Evolutionary conservation across 2,329 filamentous ascomycete genomes (phyloP), one percentile per base, ranked within the genome.

Genomic region (Paraphoma sp.): DNA sequence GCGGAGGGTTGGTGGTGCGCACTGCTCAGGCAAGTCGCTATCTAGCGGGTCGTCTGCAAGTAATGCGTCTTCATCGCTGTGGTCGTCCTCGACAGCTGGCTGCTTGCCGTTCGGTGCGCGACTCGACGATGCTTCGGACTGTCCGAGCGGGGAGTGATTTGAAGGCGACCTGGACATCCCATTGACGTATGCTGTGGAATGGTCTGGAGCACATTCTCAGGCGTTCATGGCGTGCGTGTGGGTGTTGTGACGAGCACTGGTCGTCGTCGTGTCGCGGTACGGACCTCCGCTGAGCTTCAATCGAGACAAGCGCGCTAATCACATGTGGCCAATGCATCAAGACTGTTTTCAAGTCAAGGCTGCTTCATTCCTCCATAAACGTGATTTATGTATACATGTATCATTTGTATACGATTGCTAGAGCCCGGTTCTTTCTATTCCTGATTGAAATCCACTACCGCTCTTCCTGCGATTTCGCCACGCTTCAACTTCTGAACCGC

Each of bases 31-130:
- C 33, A 84, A 70, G 43, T 81, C 78, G 48, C 80, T 76, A 52
- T 80, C 78, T 55, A 88, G 76, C 17, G 87, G 85, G 70, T 89
- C 86, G 46, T 86, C 81, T 43, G 78, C 79, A 51, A 89, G 78
- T 53, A 81, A 68, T 30, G 75, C 72, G 59, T 82, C 78, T 64
- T 83, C 79, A 59, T 85, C 82, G 63, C 76, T 76, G 63, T 78
- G 73, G 62, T 80, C 79, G 60, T 77, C 74, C 51, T 76, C 70
- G 50, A 73, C 61, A 31, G 63, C 62, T 23, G 72, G 68, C 58
- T 75, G 71, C 60, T 72, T 70, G 43, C 71, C 71, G 48, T 75
- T 74, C 30, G 57, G 56, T 53, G 63, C 65, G 59, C 79, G 78
- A 66, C 79, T 81, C 45, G 79, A 80, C 40, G 80, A 81, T 59